Evolutionary conservation across 164 flowering plant species (phyloP), one percentile per base, ranked within the genome.

Genomic region (Magnolia changhungtana): DNA sequence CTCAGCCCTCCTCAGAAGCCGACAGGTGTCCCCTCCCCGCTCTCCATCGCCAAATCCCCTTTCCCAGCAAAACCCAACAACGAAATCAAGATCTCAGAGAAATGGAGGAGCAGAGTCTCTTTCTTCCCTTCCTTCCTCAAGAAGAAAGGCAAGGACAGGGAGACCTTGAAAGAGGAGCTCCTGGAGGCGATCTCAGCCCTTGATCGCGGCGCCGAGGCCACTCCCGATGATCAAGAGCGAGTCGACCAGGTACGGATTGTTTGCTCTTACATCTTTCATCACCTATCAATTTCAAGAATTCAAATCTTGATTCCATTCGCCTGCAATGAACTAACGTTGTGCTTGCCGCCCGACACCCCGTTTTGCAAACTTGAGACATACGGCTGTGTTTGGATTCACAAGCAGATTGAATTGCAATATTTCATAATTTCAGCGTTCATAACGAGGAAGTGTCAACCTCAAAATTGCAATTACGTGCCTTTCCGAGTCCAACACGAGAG

Each of bases 201-300:
- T 49, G 95, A 94, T 83, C 89, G 98, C 1, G 98, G 98, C 18
- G 97, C 98, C 0, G 89, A 88, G 8, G 98, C 98, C 67, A 77
- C 93, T 29, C 86, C 90, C 27, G 93, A 92, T 50, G 95, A 90
- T 72, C 95, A 87, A 76, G 82, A 86, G 72, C 80, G 66, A 23
- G 81, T 92, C 67, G 94, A 92, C 70, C 83, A 88, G 91, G 98
- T 93, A 19, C 18, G 65, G 19, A 20, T 29, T 31, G 4, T n/a
- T 37, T 37, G 45, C 45, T 37, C 45, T 37, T 37, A 37, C 45
- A 37, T 37, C 45, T 37, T 7, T 3, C 45, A 37, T 37, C 45
- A 37, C 7, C 45, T 37, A 37, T 37, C 45, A 37, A 37, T 37
- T 37, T 37, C 45, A 37, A 37, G 45, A 37, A 37, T 37, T 37